These are phyloP conservation scores for Alloascoidea hylecoeti DNA, from an alignment of 805 yeast genomes.

Conservation along the genomic window DNA sequence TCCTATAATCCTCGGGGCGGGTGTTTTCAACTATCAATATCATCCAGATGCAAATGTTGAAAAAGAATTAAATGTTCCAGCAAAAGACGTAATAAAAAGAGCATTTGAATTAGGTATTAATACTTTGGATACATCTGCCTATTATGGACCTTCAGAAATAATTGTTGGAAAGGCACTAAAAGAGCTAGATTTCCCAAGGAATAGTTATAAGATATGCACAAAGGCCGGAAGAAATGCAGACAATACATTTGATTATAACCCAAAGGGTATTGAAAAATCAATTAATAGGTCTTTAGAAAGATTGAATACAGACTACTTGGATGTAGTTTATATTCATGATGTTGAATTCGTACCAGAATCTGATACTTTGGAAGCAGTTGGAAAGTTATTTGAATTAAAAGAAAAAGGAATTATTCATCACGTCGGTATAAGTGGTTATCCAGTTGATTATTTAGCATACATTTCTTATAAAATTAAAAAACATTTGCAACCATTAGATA, in stretches of 20 bases:
- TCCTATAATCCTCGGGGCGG: constrained; percentile 73
- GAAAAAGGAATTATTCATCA: constrained; percentile 25
- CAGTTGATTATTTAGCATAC: constrained; percentile 50
- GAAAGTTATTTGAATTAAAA: constrained; percentile 44
- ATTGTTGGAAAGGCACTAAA: constrained; percentile 56
- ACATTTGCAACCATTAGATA: constrained; percentile 48
- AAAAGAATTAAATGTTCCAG: constrained; percentile 31
- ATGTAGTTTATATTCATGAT: constrained; percentile 79
- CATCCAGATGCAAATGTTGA: constrained; percentile 64
- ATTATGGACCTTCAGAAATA: constrained; percentile 79
- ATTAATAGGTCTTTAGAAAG: constrained; percentile 55
- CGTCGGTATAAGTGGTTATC: constrained; percentile 82
- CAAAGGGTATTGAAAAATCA: constrained; percentile 42
- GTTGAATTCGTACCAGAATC: constrained; percentile 59
- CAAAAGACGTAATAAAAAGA: constrained; percentile 35
- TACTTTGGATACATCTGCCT: constrained; percentile 87
- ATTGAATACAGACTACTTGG: constrained; percentile 55
- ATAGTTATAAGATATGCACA: constrained; percentile 57
- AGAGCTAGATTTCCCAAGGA: constrained; percentile 30
- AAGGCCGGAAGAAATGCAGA: constrained; percentile 70
- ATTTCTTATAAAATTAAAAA: constrained; percentile 26
- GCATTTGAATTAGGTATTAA: constrained; percentile 59
- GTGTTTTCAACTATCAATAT: constrained; percentile 74
- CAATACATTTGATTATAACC: constrained; percentile 64
- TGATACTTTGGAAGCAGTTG: constrained; percentile 47